These are phyloP conservation scores for Antrodiella citrinella DNA, from an alignment of 768 basidiomycete species.

Conservation along the genomic window DNA sequence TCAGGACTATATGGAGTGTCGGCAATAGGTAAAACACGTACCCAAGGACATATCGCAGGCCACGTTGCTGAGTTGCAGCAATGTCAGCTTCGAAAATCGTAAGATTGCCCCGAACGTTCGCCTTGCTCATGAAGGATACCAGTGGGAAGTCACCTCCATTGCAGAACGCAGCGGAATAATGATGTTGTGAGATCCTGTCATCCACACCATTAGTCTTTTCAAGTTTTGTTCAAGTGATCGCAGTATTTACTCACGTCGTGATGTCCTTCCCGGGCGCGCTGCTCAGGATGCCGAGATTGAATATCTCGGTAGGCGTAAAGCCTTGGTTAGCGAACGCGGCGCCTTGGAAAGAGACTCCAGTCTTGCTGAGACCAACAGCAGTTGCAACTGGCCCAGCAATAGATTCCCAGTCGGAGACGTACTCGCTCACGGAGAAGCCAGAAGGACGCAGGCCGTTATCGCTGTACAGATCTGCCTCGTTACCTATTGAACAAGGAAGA, in stretches of 20 bases:
- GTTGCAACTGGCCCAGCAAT: slow-evolving; percentile 17
- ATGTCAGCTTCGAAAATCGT: slow-evolving; percentile 46
- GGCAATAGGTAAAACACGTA: slow-evolving; percentile 4
- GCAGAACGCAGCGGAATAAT: slow-evolving; percentile 56
- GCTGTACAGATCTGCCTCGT: slow-evolving; percentile 26
- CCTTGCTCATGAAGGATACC: slow-evolving; percentile 62
- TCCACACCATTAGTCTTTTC: not conserved
- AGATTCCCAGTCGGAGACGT: slow-evolving; percentile 23
- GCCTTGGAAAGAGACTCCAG: slow-evolving; percentile 18
- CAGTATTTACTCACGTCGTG: slow-evolving; percentile 34
- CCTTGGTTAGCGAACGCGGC: slow-evolving; percentile 21
- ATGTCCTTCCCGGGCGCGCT: slow-evolving; percentile 42
- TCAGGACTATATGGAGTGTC: slow-evolving; percentile 37
- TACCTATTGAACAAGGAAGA: slow-evolving; percentile 19
- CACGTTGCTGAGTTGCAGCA: slow-evolving; percentile 33
- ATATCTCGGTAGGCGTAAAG: slow-evolving; percentile 57
- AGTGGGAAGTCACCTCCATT: slow-evolving; percentile 43
- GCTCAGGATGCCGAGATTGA: slow-evolving; percentile 41
- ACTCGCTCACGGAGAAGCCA: slow-evolving; percentile 21
- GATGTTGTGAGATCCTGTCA: slow-evolving; percentile 44
- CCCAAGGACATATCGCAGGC: slow-evolving; percentile 54
- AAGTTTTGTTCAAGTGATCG: not conserved
- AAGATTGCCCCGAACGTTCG: slow-evolving; percentile 45
- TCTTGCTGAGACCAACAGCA: slow-evolving; percentile 12
- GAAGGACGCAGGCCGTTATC: slow-evolving; percentile 20